Conservation (phyloP, 2,329 filamentous ascomycete species). For the Amauroascus niger region DNA sequence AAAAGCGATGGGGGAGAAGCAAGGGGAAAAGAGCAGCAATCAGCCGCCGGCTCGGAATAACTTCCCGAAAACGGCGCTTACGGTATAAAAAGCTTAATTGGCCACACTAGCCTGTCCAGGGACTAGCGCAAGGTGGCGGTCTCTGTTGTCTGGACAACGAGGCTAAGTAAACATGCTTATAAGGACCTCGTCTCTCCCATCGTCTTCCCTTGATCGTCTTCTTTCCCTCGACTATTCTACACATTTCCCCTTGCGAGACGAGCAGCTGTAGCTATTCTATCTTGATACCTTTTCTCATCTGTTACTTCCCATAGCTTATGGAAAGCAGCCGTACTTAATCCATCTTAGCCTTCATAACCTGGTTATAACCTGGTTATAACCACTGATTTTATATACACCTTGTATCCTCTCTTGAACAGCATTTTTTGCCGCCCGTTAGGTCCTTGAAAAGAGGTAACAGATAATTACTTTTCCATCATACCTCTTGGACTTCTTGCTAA, state of each 20-base stretch:
- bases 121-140: conserved; percentile 20
- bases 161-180: conserved; percentile 28
- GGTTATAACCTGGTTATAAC: neutral
- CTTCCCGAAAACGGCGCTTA: conserved; percentile 6
- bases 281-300: neutral
- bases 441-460: neutral
- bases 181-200: conserved; percentile 16
- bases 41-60: neutral
- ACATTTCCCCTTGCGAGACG: neutral
- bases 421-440: neutral
- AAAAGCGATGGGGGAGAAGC: neutral
- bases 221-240: neutral
- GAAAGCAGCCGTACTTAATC: conserved; percentile 1
- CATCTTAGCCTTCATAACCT: neutral
- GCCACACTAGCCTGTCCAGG: conserved; percentile 33
- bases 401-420: neutral
- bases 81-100: conserved; percentile 12
- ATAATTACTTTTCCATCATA: neutral
- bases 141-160: conserved; percentile 34
- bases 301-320: conserved; percentile 3
- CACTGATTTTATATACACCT: no score
- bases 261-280: neutral
- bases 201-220: conserved; percentile 22
- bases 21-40: neutral
- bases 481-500: neutral